These are phyloP conservation scores for Zoysia matrella DNA, from an alignment of 202 grass and related monocot species.

Conservation along the genomic window DNA sequence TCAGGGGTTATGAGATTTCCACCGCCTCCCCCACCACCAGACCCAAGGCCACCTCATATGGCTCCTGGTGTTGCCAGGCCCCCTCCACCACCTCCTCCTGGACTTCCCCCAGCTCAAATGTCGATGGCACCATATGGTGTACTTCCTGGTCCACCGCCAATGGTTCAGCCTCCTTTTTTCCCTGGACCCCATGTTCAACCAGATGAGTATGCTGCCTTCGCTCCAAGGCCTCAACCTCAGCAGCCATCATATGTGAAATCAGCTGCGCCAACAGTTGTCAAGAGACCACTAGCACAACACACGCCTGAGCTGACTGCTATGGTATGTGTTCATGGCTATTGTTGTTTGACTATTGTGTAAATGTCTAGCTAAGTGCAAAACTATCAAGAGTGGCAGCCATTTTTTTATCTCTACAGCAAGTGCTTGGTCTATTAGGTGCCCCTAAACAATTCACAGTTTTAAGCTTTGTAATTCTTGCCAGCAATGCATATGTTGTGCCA, in stretches of 20 bases:
- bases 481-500: neutral
- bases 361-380: neutral
- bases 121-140: slow-evolving; percentile 64
- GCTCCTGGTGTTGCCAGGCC: slow-evolving; percentile 66
- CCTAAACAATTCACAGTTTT: neutral
- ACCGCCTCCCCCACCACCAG: slow-evolving; percentile 72
- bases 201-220: slow-evolving; percentile 66
- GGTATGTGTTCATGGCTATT: slow-evolving; percentile 53
- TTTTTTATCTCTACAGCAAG: neutral
- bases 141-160: slow-evolving; percentile 69
- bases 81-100: slow-evolving; percentile 65
- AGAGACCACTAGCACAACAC: slow-evolving; percentile 97
- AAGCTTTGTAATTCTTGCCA: neutral
- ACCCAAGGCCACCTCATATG: slow-evolving; percentile 63
- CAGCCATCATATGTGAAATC: slow-evolving; percentile 98
- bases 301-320: slow-evolving; percentile 95
- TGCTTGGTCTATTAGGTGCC: neutral
- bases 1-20: slow-evolving; percentile 71
- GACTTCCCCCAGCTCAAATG: slow-evolving; percentile 67
- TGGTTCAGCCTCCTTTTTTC: slow-evolving; percentile 58
- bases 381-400: neutral
- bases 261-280: slow-evolving; percentile 94
- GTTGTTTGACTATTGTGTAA: slow-evolving; percentile 6
- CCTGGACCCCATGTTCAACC: slow-evolving; percentile 57
- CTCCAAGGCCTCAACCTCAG: slow-evolving; percentile 67